These are phyloP conservation scores for Leccinum griseonigrum DNA, from an alignment of 1,284 basidiomycete genomes.

Conservation along the genomic window DNA sequence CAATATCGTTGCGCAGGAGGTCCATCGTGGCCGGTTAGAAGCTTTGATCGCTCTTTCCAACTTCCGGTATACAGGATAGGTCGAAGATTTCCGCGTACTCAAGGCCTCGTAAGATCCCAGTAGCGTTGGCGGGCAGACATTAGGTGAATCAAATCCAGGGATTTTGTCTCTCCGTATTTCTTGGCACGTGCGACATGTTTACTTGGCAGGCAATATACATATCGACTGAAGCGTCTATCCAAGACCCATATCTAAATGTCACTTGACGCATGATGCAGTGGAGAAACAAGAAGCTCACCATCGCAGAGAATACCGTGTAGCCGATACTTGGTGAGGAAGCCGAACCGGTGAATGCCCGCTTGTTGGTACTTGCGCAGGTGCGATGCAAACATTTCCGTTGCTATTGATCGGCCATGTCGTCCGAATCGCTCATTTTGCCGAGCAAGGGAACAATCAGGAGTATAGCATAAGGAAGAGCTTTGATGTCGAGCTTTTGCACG, in stretches of 20 bases:
- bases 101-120: slow-evolving; percentile 96
- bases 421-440: slow-evolving; percentile 95
- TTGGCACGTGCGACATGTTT: slow-evolving; percentile 89
- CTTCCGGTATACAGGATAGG: slow-evolving; percentile 94
- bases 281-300: slow-evolving; percentile 50
- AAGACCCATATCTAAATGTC: slow-evolving; percentile 86
- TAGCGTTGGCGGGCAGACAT: slow-evolving; percentile 98
- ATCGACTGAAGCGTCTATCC: slow-evolving; percentile 99
- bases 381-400: slow-evolving; percentile 96
- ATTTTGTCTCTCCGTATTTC: slow-evolving; percentile 64
- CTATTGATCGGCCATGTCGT: slow-evolving; percentile 86
- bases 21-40: slow-evolving; percentile 79
- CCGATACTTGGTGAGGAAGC: slow-evolving; percentile 97
- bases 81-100: slow-evolving; percentile 86
- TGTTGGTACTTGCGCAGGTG: slow-evolving; percentile 96
- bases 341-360: slow-evolving; percentile 98
- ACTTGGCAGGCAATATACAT: slow-evolving; percentile 93
- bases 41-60: slow-evolving; percentile 77
- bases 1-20: slow-evolving; percentile 91
- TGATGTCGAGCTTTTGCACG: slow-evolving; percentile 89
- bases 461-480: slow-evolving; percentile 96
- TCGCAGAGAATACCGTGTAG: slow-evolving; percentile 98
- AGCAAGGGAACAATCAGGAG: slow-evolving; percentile 97
- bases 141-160: slow-evolving; percentile 80
- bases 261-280: not conserved